Evolutionary conservation across 768 basidiomycete species (phyloP), one percentile per base, ranked within the genome.

Genomic region (Phlegmacium glaucopus): DNA sequence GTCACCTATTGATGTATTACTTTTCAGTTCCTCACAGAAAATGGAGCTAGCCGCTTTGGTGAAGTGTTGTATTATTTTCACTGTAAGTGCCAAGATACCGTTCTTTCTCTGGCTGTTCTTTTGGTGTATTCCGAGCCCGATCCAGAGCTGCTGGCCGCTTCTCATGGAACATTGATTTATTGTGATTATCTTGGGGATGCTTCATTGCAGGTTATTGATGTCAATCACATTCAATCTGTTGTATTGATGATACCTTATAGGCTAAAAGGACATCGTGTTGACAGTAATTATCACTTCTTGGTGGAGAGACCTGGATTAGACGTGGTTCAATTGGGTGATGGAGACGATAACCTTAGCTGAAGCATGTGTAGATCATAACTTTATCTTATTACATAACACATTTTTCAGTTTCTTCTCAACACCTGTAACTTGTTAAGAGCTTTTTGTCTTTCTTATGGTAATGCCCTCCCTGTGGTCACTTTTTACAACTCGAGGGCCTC

Each of bases 201-300:
- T 35, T 44, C 43, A 16, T 32, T 44, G 10, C 12, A 32, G 9
- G 43, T 44, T 34, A 32, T 44, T 32, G 17, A 35, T 17, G 29
- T 60, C 9, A 37, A 57, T 38, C 30, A 18, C 34, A 47, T 47
- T 27, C 17, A 37, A 37, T 47, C 38, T 15, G 37, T 47, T 27
- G 45, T 47, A 6, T 35, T 18, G 26, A 47, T 47, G 45, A 29
- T 47, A 18, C 36, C 45, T 18, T 27, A 39, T 39, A 26, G 27
- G 9, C 36, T 47, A 12, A 1, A 35, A 13, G 15, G 17, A 37
- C 37, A 37, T 9, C 9, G 25, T 36, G 15, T 37, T 22, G 45
- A 39, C 15, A n/a, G 39, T 17, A 16, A 47, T 27, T 47, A 36
- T 35, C 45, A 39, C 22, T 47, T 26, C 36, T 18, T 47, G 9